Base-by-base conservation (phyloP, 2,329 filamentous ascomycete species). In the Hypoxylon sp. region DNA sequence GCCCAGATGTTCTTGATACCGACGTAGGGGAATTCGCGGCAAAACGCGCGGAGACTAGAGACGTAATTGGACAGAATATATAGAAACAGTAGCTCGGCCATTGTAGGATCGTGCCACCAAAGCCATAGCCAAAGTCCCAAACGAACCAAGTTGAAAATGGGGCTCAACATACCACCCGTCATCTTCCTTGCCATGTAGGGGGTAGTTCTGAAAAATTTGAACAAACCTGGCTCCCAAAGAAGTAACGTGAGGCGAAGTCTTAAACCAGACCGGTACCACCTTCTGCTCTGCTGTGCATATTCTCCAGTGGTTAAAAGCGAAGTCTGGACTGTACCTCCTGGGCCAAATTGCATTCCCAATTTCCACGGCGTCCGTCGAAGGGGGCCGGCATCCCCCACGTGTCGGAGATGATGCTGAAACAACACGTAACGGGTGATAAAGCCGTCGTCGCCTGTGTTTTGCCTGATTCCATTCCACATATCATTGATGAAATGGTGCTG, bases 391-490 rank as follows among this genome's bases (percentile, higher is more conserved):
- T 10, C 4, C 7, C 39, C 0, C 6, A 51, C 39, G 13, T 68
- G 54, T 1, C 22, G 17, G 4, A 61, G 26, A 1, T 58, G 57
- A 17, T 73, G 70, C 17, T 71, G 59, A 24, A 68, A 71, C 2
- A 72, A 50, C 0, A 75, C 49, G 62, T 70, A 75, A 6, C 70
- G 68, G 1, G 74, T 75, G 48, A 75, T 68, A 56, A 73, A 74
- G 2, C 62, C 61, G 7, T 74, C 73, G 15, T 74, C 73, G 0
- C 73, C 73, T 0, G 67, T 70, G 34, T 72, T 72, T 26, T 71
- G 67, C 0, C 46, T n/a, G 1, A 67, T 24, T 0, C 72, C 71
- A 6, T 37, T n/a, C 62, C 68, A 74, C 7, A 39, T 56, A 30
- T 76, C 71, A 6, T 67, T 20, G 0, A 50, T 68, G 32, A 75